A percentile compares a stretch with the other conserved stretches of the same genome.
phyloP scores from a whole-genome alignment of 768 basidiomycete genomes.

The Agaricus subrufescens region DNA sequence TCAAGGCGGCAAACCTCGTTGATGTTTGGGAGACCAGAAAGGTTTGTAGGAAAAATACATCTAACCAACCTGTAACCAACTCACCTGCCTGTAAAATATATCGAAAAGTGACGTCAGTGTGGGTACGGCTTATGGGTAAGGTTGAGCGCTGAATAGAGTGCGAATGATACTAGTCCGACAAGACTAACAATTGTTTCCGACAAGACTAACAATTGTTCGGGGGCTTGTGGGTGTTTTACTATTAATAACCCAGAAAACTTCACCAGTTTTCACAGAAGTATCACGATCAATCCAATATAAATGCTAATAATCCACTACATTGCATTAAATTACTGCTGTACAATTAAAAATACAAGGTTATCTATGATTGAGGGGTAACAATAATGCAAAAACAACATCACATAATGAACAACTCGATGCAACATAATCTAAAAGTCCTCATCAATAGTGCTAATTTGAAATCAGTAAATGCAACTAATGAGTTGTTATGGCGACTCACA shows the following conservation, averaged over 20 bases:
- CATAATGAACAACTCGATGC: constrained; percentile 1
- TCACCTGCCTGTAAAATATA: too few species aligned
- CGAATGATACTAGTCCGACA: too few species aligned
- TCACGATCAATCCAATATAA: neutral
- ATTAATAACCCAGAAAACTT: neutral
- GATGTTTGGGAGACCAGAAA: too few species aligned
- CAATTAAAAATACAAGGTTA: constrained; percentile 8
- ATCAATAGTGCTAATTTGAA: constrained; percentile 22
- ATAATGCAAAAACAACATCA: constrained; percentile 6
- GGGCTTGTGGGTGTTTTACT: neutral
- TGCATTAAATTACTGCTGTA: constrained; percentile 1
- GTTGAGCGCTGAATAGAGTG: too few species aligned
- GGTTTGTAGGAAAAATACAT: too few species aligned
- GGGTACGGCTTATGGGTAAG: too few species aligned
- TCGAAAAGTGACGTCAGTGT: too few species aligned
- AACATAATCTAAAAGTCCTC: constrained; percentile 26
- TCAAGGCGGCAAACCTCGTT: too few species aligned
- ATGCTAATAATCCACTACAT: neutral
- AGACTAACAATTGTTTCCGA: too few species aligned
- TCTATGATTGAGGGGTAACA: neutral
- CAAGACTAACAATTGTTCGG: neutral
- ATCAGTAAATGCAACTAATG: constrained; percentile 4
- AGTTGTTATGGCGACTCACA: constrained; percentile 20
- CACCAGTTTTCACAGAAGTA: neutral
- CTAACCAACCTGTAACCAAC: too few species aligned